Evolutionary conservation across 192 early-diverging fungal genomes (phyloP).

Genomic region (Umbelopsis ramanniana): DNA sequence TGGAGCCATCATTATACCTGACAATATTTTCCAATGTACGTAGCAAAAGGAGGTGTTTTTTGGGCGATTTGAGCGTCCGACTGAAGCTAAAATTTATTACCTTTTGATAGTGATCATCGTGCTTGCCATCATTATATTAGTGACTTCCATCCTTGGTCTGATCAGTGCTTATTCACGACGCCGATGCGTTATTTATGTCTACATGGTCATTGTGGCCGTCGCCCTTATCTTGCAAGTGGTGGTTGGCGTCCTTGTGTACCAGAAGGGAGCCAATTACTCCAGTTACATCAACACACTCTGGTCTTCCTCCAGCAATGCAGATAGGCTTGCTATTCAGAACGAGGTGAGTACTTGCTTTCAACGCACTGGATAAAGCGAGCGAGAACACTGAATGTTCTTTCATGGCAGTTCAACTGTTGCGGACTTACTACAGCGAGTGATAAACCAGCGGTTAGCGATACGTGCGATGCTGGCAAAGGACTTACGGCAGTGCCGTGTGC

Average conservation of each 20-base stretch:
- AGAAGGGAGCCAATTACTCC: conserved; percentile 23
- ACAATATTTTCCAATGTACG: conserved; percentile 28
- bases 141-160: conserved; percentile 26
- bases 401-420: conserved; percentile 36
- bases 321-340: conserved; percentile 21
- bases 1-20: conserved; percentile 34
- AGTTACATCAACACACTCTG: conserved; percentile 29
- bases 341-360: too few relatives aligned
- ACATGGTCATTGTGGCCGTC: conserved; percentile 24
- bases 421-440: conserved; percentile 26
- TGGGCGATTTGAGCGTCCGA: background rate
- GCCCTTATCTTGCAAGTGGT: conserved; percentile 29
- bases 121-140: conserved; percentile 27
- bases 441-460: conserved; percentile 23
- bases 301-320: conserved; percentile 17
- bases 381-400: background rate
- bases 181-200: conserved; percentile 21
- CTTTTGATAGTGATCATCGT: conserved; percentile 28
- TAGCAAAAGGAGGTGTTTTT: too few relatives aligned
- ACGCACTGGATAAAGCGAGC: too few relatives aligned
- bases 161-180: conserved; percentile 21
- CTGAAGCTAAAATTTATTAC: background rate
- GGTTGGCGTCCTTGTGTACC: conserved; percentile 34
- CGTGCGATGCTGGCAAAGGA: conserved; percentile 9
- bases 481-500: conserved; percentile 20